phyloP scores from a whole-genome alignment of 2,329 filamentous ascomycete species.

The Xylaria sp. region DNA sequence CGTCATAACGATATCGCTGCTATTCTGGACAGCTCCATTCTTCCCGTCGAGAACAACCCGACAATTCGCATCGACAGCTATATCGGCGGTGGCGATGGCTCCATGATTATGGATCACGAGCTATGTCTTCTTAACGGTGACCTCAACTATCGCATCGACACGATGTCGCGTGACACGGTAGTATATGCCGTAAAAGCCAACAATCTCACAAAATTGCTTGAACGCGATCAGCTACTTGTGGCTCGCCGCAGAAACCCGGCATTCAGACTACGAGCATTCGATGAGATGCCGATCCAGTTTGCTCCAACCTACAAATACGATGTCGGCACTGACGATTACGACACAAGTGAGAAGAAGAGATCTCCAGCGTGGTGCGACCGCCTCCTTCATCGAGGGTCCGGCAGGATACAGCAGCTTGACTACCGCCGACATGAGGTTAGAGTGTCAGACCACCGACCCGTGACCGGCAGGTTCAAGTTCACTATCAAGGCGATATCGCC shows the following conservation, averaged over 20 bases:
- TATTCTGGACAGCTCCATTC: conserved; percentile 79
- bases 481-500: conserved; percentile 82
- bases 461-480: conserved; percentile 83
- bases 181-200: conserved; percentile 81
- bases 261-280: conserved; percentile 86
- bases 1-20: conserved; percentile 91
- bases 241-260: conserved; percentile 87
- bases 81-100: conserved; percentile 90
- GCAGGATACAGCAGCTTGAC: conserved; percentile 83
- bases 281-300: conserved; percentile 89
- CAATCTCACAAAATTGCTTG: conserved; percentile 84
- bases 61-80: conserved; percentile 76
- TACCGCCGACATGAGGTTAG: conserved; percentile 89
- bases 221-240: conserved; percentile 90
- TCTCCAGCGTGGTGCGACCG: conserved; percentile 97
- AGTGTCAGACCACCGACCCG: conserved; percentile 91
- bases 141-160: conserved; percentile 97
- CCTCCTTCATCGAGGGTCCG: conserved; percentile 81
- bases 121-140: conserved; percentile 97
- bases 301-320: conserved; percentile 99
- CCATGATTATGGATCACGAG: conserved; percentile 95
- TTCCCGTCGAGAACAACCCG: conserved; percentile 75
- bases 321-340: conserved; percentile 91
- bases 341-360: conserved; percentile 91
- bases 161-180: conserved; percentile 92